phyloP scores from a whole-genome alignment of 495 filamentous ascomycete species.

The Tuber indicum region DNA sequence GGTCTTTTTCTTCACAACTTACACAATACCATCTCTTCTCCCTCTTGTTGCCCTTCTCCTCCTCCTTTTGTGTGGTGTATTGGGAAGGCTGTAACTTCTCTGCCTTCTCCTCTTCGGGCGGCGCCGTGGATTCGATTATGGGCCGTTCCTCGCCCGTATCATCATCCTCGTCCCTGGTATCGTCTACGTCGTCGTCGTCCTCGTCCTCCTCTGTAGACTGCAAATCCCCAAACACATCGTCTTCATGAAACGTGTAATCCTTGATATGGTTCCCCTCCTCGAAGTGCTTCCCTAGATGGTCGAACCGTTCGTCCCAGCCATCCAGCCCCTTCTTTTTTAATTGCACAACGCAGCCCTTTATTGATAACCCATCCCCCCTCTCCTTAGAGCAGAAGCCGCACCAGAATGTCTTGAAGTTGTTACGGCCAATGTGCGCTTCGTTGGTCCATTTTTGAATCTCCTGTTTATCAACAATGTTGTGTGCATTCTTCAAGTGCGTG shows the following conservation, averaged over 20 bases:
- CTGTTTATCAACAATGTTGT: slow-evolving; percentile 46
- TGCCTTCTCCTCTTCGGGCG: slow-evolving; percentile 7
- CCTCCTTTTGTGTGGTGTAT: neutral
- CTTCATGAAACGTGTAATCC: slow-evolving; percentile 28
- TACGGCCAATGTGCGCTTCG: slow-evolving; percentile 56
- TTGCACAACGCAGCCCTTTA: slow-evolving; percentile 46
- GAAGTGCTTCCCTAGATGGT: slow-evolving; percentile 84
- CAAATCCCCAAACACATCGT: slow-evolving; percentile 25
- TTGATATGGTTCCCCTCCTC: slow-evolving; percentile 44
- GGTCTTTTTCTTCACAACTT: slow-evolving; percentile 6
- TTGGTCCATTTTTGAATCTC: slow-evolving; percentile 47
- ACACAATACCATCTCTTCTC: slow-evolving; percentile 27
- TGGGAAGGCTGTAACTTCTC: slow-evolving; percentile 16
- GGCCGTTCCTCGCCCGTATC: neutral
- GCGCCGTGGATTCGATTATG: slow-evolving; percentile 18
- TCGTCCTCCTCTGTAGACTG: slow-evolving; percentile 32
- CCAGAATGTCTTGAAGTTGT: slow-evolving; percentile 69
- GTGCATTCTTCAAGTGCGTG: slow-evolving; percentile 44
- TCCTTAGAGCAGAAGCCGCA: slow-evolving; percentile 70
- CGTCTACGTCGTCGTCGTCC: slow-evolving; percentile 41
- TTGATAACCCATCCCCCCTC: slow-evolving; percentile 1
- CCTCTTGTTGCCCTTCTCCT: neutral
- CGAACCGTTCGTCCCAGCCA: slow-evolving; percentile 69
- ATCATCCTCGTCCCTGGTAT: slow-evolving; percentile 17
- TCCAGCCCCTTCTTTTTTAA: slow-evolving; percentile 52